phyloP scores from a whole-genome alignment of 805 yeast genomes.

The Ogataea sp. region DNA sequence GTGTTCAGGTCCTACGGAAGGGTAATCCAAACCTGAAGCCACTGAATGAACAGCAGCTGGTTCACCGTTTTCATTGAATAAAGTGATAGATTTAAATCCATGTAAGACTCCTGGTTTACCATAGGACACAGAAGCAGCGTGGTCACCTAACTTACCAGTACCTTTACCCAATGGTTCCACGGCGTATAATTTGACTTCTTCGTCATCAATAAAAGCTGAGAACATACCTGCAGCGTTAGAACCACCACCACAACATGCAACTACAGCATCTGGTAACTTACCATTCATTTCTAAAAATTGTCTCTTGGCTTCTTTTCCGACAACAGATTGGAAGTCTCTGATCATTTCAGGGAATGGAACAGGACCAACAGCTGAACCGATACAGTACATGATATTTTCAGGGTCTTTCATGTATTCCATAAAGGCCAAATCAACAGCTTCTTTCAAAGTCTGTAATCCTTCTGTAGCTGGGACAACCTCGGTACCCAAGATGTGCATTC shows the following conservation, averaged over 20 bases:
- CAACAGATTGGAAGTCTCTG: slow-evolving; percentile 8
- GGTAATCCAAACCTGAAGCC: slow-evolving; percentile 7
- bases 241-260: slow-evolving; percentile 11
- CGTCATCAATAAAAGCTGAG: slow-evolving; percentile 8
- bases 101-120: slow-evolving; percentile 5
- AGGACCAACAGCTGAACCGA: slow-evolving; percentile 10
- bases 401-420: slow-evolving; percentile 6
- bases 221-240: slow-evolving; percentile 9
- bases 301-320: slow-evolving; percentile 6
- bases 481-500: slow-evolving; percentile 9
- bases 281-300: slow-evolving; percentile 5
- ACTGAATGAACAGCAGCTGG: slow-evolving; percentile 8
- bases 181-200: slow-evolving; percentile 7
- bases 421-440: slow-evolving; percentile 8
- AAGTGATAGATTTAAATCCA: slow-evolving; percentile 6
- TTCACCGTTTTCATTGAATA: slow-evolving; percentile 2
- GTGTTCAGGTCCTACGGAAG: slow-evolving; percentile 7
- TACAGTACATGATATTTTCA: slow-evolving; percentile 7
- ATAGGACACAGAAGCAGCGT: slow-evolving; percentile 4
- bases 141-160: slow-evolving; percentile 5
- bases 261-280: slow-evolving; percentile 7
- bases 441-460: slow-evolving; percentile 6
- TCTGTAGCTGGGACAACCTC: slow-evolving; percentile 7
- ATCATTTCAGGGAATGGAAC: slow-evolving; percentile 8
- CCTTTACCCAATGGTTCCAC: slow-evolving; percentile 10